These are phyloP conservation scores for Candida dajiaensis DNA, from an alignment of 805 yeast species.

Conservation along the genomic window DNA sequence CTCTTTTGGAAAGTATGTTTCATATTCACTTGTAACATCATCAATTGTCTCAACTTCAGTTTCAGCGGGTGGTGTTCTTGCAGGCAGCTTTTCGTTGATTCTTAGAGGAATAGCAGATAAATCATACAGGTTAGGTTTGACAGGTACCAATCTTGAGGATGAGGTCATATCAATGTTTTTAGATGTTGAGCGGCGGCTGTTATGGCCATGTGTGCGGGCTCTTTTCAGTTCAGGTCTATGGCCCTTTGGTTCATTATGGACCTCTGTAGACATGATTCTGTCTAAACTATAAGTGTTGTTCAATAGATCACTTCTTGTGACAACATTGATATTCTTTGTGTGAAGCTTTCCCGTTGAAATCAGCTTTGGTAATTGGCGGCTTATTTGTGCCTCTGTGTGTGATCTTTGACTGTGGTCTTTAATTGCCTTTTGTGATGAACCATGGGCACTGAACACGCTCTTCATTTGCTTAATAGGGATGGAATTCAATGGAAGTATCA, in stretches of 20 bases:
- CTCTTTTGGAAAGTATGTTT: conserved; percentile 5
- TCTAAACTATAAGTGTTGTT: conserved; percentile 14
- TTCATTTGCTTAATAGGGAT: not conserved
- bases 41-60: not conserved
- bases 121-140: not conserved
- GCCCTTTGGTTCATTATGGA: not conserved
- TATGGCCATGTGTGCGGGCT: not conserved
- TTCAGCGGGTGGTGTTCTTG: not conserved
- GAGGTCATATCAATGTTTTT: not conserved
- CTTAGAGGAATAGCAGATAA: not conserved
- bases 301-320: conserved; percentile 22
- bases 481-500: not conserved
- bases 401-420: not conserved
- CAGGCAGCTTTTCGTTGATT: not conserved
- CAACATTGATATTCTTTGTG: conserved; percentile 19
- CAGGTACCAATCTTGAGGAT: not conserved
- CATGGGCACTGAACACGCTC: not conserved
- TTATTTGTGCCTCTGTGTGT: not conserved
- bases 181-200: not conserved
- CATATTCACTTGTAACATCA: not conserved
- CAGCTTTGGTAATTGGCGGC: not conserved
- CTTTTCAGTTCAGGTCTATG: not conserved
- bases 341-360: not conserved
- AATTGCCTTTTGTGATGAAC: not conserved
- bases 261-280: not conserved